These are phyloP conservation scores for Lepraria neglecta DNA, from an alignment of 495 filamentous ascomycete genomes.

Conservation along the genomic window DNA sequence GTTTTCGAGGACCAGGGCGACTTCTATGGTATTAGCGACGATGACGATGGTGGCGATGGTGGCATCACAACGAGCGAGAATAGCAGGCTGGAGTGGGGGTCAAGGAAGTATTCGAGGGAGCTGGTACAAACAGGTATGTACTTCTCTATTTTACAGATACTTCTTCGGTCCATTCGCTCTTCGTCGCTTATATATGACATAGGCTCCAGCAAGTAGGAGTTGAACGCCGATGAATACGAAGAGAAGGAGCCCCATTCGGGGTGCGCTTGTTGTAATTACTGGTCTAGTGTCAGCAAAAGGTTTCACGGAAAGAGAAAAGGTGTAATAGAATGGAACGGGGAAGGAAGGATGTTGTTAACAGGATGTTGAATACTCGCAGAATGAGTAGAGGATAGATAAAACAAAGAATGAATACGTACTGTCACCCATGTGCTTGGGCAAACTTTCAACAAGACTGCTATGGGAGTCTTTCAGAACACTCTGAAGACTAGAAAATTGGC, in stretches of 20 bases:
- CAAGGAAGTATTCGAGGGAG: not conserved
- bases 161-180: constrained; percentile 79
- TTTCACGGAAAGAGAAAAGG: too few species aligned
- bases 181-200: constrained; percentile 75
- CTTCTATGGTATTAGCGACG: too few species aligned
- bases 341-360: too few species aligned
- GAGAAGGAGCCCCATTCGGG: constrained; percentile 67
- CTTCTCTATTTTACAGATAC: constrained; percentile 56
- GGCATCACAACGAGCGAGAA: not conserved
- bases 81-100: constrained; percentile 1
- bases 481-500: constrained; percentile 63
- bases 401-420: constrained; percentile 29
- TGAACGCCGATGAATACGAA: constrained; percentile 72
- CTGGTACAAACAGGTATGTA: not conserved
- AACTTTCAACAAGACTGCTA: constrained; percentile 52
- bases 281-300: constrained; percentile 1
- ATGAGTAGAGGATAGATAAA: not conserved
- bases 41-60: too few species aligned
- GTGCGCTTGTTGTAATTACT: constrained; percentile 55
- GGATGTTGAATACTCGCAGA: not conserved
- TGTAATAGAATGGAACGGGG: too few species aligned
- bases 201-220: constrained; percentile 58
- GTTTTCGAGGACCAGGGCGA: too few species aligned
- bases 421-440: constrained; percentile 45
- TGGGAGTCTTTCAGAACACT: constrained; percentile 67